Evolutionary conservation across 2,329 filamentous ascomycete species (phyloP).

Genomic region (Emmonsiellopsis sp.): DNA sequence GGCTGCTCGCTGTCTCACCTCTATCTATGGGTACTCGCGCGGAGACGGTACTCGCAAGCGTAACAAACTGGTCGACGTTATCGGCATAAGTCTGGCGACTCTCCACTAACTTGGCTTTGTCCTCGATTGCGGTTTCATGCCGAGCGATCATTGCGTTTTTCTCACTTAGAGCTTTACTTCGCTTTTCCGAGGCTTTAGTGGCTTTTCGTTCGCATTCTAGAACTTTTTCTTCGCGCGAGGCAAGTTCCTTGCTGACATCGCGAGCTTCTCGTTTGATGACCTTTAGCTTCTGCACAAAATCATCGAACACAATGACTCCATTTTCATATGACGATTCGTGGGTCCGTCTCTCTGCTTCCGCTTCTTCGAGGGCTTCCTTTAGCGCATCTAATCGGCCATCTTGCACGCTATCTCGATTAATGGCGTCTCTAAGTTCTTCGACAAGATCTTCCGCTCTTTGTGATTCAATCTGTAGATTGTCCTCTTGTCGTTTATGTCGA

Average conservation of each 20-base stretch:
- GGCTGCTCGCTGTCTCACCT: conserved; percentile 51
- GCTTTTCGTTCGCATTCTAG: conserved; percentile 45
- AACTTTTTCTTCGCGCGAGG: conserved; percentile 20
- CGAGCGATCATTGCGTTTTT: conserved; percentile 53
- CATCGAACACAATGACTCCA: conserved; percentile 34
- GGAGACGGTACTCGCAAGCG: conserved; percentile 46
- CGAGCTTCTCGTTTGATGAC: conserved; percentile 24
- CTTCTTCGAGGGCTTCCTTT: conserved; percentile 49
- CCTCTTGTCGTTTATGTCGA: conserved; percentile 39
- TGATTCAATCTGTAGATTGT: conserved; percentile 44
- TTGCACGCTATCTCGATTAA: conserved; percentile 48
- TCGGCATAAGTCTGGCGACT: conserved; percentile 40
- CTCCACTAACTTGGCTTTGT: conserved; percentile 37
- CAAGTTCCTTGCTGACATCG: too few species aligned
- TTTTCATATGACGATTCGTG: conserved; percentile 41
- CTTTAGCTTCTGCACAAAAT: conserved; percentile 30
- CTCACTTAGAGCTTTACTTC: conserved; percentile 45
- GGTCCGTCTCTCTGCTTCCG: conserved; percentile 36
- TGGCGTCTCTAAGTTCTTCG: conserved; percentile 57
- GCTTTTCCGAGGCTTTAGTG: conserved; percentile 38
- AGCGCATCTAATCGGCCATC: conserved; percentile 57
- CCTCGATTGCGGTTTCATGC: conserved; percentile 40
- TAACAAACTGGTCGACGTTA: conserved; percentile 45
- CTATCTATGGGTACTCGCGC: conserved; percentile 54
- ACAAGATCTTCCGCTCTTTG: conserved; percentile 55